A percentile compares a stretch with the other conserved stretches of the same genome.
Evolutionary conservation across 192 early-diverging fungal genomes (phyloP).

Genomic region (Coemansia sp.): DNA sequence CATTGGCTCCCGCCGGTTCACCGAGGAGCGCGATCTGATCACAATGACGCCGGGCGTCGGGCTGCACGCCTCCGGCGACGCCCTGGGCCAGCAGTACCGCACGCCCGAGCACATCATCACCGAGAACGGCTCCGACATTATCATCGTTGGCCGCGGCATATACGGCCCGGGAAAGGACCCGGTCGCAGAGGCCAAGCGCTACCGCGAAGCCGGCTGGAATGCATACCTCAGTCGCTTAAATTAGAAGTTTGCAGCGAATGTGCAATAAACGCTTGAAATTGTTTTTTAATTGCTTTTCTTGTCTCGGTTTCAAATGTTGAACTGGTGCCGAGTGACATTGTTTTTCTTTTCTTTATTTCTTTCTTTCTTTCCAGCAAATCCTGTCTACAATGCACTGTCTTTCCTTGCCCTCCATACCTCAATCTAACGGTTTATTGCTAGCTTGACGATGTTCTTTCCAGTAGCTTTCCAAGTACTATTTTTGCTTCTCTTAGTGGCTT

Average conservation of each 20-base stretch:
- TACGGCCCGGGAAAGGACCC: slow-evolving; percentile 82
- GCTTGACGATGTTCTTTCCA: slow-evolving; percentile 37
- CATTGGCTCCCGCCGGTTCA: slow-evolving; percentile 69
- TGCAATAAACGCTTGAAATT: neutral
- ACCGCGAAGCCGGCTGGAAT: slow-evolving; percentile 93
- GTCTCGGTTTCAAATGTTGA: neutral
- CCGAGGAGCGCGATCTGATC: slow-evolving; percentile 81
- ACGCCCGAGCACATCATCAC: slow-evolving; percentile 85
- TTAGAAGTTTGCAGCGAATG: neutral
- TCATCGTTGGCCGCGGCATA: slow-evolving; percentile 98
- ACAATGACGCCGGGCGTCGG: slow-evolving; percentile 96
- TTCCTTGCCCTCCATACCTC: neutral
- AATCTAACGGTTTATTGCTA: neutral
- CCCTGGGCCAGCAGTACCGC: slow-evolving; percentile 93
- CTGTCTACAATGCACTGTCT: neutral
- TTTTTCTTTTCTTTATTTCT: neutral
- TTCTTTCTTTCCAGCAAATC: neutral
- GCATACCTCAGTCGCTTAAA: slow-evolving; percentile 74
- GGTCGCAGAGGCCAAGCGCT: slow-evolving; percentile 73
- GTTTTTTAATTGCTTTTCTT: neutral
- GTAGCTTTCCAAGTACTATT: slow-evolving; percentile 46
- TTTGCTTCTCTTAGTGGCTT: slow-evolving; percentile 33
- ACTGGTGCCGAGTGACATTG: neutral
- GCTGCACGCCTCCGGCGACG: slow-evolving; percentile 78
- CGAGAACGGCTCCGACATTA: slow-evolving; percentile 87